Percentiles rank a stretch among this genome's conserved stretches.
Evolutionary conservation across 2,329 filamentous ascomycete genomes (phyloP).

Genomic region (Trichoderma guizhouense): DNA sequence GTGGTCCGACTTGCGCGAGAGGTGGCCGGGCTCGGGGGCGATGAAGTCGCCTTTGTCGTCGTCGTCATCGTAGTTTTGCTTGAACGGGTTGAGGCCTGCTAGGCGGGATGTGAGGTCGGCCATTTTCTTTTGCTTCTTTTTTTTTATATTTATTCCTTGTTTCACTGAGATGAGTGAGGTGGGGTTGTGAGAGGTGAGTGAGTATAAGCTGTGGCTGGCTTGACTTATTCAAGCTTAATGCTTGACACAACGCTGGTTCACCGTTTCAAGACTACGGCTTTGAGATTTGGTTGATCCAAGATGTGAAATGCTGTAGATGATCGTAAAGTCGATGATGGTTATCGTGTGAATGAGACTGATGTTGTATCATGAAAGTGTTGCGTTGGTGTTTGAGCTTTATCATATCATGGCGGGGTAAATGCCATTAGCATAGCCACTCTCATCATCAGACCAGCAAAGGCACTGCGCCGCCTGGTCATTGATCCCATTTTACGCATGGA

Average conservation of each 20-base stretch:
- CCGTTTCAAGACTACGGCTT: not conserved
- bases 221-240: not conserved
- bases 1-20: constrained; percentile 45
- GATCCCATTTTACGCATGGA: not conserved
- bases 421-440: constrained; percentile 6
- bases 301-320: not conserved
- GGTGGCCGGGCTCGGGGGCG: constrained; percentile 56
- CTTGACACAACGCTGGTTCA: not conserved
- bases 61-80: constrained; percentile 27
- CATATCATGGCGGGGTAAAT: constrained; percentile 5
- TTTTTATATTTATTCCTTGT: not conserved
- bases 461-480: not conserved
- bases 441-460: constrained; percentile 8
- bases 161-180: not conserved
- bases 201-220: not conserved
- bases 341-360: not conserved
- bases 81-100: constrained; percentile 32
- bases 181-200: not conserved
- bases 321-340: not conserved
- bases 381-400: not conserved
- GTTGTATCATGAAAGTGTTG: not conserved
- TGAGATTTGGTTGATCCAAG: not conserved
- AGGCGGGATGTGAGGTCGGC: constrained; percentile 29
- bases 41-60: constrained; percentile 36
- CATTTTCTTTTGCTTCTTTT: not conserved